These are phyloP conservation scores for Ogataea philodendri DNA, from an alignment of 805 yeast genomes.

Conservation along the genomic window DNA sequence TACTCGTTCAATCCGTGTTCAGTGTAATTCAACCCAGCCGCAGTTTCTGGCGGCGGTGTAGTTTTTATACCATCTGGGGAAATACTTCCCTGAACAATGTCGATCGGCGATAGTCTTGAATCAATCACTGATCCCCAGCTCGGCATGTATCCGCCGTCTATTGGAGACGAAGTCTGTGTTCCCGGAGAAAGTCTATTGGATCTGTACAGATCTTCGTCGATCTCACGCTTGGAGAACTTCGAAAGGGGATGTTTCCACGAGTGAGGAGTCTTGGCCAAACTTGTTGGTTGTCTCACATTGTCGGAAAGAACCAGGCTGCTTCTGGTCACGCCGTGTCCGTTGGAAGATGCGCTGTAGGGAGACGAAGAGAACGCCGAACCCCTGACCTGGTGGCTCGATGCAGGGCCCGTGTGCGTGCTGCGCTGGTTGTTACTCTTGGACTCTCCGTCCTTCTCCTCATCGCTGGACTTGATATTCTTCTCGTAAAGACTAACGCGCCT, in stretches of 20 bases:
- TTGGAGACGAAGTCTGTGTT: conserved; percentile 1
- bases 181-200: too few relatives aligned
- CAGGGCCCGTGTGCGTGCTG: conserved; percentile 1
- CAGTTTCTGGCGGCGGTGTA: neutral
- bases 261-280: neutral
- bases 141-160: conserved; percentile 4
- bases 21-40: too few relatives aligned
- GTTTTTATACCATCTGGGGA: conserved; percentile 11
- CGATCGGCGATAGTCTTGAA: conserved; percentile 21
- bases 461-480: conserved; percentile 8
- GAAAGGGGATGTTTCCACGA: conserved; percentile 4
- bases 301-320: neutral
- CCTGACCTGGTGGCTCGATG: conserved; percentile 1
- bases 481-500: conserved; percentile 16
- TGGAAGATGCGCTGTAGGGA: too few relatives aligned
- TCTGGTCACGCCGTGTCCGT: neutral
- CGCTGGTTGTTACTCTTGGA: neutral
- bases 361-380: neutral
- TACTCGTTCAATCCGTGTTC: too few relatives aligned
- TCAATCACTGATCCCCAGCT: conserved; percentile 18
- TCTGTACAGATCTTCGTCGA: neutral
- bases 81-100: conserved; percentile 16
- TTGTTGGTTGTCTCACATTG: conserved; percentile 1
- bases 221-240: conserved; percentile 1
- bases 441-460: conserved; percentile 1